These are phyloP conservation scores for Candida rishiriensis DNA, from an alignment of 805 yeast species.

Conservation along the genomic window DNA sequence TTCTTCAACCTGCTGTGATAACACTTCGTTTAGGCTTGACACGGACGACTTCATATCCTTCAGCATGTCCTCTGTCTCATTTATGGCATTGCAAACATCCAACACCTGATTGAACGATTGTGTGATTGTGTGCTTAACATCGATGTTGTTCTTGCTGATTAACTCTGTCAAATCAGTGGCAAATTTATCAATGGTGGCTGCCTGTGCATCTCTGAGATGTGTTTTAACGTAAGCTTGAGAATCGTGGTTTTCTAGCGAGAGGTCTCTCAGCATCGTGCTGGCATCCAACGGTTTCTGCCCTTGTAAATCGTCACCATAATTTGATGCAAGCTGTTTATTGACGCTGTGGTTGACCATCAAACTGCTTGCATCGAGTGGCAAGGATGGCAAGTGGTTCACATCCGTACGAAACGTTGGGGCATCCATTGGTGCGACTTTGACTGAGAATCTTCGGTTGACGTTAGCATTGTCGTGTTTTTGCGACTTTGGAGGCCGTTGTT, in stretches of 20 bases:
- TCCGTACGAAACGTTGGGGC: slow-evolving; percentile 4
- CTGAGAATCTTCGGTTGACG: slow-evolving; percentile 21
- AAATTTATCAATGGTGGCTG: slow-evolving; percentile 67
- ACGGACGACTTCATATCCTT: slow-evolving; percentile 57
- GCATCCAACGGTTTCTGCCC: slow-evolving; percentile 5
- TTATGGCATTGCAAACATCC: slow-evolving; percentile 55
- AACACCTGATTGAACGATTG: slow-evolving; percentile 60
- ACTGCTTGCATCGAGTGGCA: slow-evolving; percentile 7
- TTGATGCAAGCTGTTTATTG: neutral
- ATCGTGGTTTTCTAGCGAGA: slow-evolving; percentile 40
- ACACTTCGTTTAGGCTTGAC: slow-evolving; percentile 53
- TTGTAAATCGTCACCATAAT: neutral
- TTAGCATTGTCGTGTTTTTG: slow-evolving; percentile 18
- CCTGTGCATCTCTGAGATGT: slow-evolving; percentile 60
- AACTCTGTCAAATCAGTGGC: slow-evolving; percentile 49
- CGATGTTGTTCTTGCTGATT: slow-evolving; percentile 46
- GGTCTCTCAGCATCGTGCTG: slow-evolving; percentile 29
- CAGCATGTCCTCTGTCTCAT: slow-evolving; percentile 60
- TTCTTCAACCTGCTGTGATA: slow-evolving; percentile 38
- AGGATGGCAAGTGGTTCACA: slow-evolving; percentile 5
- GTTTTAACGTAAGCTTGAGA: slow-evolving; percentile 44
- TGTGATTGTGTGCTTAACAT: slow-evolving; percentile 54
- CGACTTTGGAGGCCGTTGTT: slow-evolving; percentile 7
- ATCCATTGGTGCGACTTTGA: slow-evolving; percentile 15
- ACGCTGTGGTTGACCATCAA: slow-evolving; percentile 1